A percentile compares a stretch with the other conserved stretches of the same genome.
These are phyloP conservation scores for Verruconis gallopava DNA, from an alignment of 2,329 filamentous ascomycete species.

Conservation along the genomic window DNA sequence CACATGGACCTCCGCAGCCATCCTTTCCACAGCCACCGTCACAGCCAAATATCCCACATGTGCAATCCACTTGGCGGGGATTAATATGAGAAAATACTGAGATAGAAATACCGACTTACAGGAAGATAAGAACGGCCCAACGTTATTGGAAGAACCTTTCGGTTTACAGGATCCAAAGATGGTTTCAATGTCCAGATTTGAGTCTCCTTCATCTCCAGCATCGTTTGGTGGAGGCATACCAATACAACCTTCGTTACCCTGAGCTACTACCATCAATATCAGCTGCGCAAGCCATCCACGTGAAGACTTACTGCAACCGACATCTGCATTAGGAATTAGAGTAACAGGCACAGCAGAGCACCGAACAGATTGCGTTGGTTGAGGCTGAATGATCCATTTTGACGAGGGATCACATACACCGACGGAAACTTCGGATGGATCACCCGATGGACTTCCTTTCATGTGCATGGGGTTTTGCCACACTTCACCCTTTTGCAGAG, in stretches of 20 bases:
- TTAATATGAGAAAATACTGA: neutral
- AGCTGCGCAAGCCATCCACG: too few relatives aligned
- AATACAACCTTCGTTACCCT: too few relatives aligned
- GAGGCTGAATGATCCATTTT: neutral
- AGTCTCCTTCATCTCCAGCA: neutral
- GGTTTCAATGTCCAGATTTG: too few relatives aligned
- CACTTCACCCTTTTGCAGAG: neutral
- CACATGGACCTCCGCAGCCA: neutral
- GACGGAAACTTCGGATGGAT: neutral
- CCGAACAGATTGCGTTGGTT: neutral
- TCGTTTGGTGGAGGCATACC: neutral
- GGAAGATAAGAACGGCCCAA: too few relatives aligned
- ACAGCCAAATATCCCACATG: neutral
- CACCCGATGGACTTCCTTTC: neutral
- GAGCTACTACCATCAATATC: too few relatives aligned
- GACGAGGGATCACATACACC: neutral
- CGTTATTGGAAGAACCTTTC: too few relatives aligned
- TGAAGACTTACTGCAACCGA: slow-evolving; percentile 1
- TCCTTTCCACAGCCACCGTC: neutral
- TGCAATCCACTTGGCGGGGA: neutral
- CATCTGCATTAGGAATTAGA: neutral
- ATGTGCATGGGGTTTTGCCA: neutral
- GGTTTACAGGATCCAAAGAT: too few relatives aligned
- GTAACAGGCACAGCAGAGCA: neutral
- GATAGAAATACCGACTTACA: neutral